Base-by-base conservation (phyloP, 2,329 filamentous ascomycete genomes). In the Cordyceps cicadae region DNA sequence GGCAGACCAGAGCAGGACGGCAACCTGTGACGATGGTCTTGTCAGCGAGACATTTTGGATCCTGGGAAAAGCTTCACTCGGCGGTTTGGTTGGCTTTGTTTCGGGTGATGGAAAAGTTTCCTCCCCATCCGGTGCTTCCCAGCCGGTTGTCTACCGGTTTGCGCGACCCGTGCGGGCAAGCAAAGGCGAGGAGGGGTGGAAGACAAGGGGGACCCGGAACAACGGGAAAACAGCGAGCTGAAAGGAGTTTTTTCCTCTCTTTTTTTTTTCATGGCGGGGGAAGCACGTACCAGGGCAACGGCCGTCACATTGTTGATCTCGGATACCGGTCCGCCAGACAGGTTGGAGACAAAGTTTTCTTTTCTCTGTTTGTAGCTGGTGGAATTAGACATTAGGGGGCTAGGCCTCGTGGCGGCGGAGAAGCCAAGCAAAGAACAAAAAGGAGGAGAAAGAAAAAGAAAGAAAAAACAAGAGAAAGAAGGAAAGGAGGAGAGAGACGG, bases 321-420 rank as follows among this genome's bases (percentile, higher is more conserved):
- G 66, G 81, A 77, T 63, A 96, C 86, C 37, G 86, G 82, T 62
- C 94, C 91, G 46, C 94, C 94, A 7, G 88, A 87, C 34, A 96
- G 84, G 72, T 92, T 90, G 59, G 93, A 96, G 70, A 99, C 94
- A 73, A 96, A 96, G 70, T 91, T 91, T 79, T 96, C 92, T 78
- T 99, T 99, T 67, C 88, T 81, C 69, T 88, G 84, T 77, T 97
- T 99, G 79, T 97, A 96, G 75, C 81, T 87, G 62, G 74, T 74
- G 39, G 71, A 54, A 65, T 70, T 68, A 63, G 76, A 71, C 72
- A 77, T 77, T 65, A 60, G 48, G 48, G 56, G 39, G n/a, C 37
- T 24, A 14, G 39, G 2, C 11, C 17, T 43, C 41, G 34, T 8
- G 17, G 24, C 15, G 19, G 32, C 48, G 19, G 19, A 46, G 17